Conservation (phyloP, 495 filamentous ascomycete species). For the Daldinia vernicosa region DNA sequence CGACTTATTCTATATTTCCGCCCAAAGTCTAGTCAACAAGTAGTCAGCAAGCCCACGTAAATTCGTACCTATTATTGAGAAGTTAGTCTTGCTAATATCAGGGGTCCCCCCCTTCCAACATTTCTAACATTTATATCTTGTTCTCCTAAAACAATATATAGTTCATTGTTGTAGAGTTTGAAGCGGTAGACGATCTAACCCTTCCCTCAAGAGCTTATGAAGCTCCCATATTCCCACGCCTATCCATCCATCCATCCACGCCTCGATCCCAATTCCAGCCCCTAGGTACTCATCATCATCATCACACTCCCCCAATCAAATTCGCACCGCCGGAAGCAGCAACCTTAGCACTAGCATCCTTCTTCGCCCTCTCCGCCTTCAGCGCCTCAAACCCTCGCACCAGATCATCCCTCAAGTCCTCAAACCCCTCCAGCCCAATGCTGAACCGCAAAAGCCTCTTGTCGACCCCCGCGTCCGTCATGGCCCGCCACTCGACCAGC, state of each 20-base stretch:
- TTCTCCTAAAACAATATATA: neutral
- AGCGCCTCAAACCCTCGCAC: slow-evolving; percentile 72
- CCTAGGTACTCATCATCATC: neutral
- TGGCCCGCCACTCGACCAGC: slow-evolving; percentile 87
- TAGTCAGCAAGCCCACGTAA: too few species aligned
- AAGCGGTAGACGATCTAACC: neutral
- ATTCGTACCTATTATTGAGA: too few species aligned
- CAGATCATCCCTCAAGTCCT: slow-evolving; percentile 84
- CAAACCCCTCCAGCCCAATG: slow-evolving; percentile 85
- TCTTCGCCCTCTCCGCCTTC: slow-evolving; percentile 44
- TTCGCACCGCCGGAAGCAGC: slow-evolving; percentile 7
- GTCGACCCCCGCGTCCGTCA: slow-evolving; percentile 82
- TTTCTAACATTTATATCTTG: neutral
- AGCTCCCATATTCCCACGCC: neutral
- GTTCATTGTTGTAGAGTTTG: neutral
- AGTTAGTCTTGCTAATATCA: too few species aligned
- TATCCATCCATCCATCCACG: neutral
- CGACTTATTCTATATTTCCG: too few species aligned
- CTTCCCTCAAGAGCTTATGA: neutral
- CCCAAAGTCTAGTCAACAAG: too few species aligned
- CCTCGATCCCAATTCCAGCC: neutral
- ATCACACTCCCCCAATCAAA: slow-evolving; percentile 17
- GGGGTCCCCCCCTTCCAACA: neutral
- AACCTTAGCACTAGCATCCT: neutral
- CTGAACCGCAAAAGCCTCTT: slow-evolving; percentile 79